Evolutionary conservation across 495 filamentous ascomycete genomes (phyloP), one percentile per base, ranked within the genome.

Genomic region (Annulohypoxylon maeteangense): DNA sequence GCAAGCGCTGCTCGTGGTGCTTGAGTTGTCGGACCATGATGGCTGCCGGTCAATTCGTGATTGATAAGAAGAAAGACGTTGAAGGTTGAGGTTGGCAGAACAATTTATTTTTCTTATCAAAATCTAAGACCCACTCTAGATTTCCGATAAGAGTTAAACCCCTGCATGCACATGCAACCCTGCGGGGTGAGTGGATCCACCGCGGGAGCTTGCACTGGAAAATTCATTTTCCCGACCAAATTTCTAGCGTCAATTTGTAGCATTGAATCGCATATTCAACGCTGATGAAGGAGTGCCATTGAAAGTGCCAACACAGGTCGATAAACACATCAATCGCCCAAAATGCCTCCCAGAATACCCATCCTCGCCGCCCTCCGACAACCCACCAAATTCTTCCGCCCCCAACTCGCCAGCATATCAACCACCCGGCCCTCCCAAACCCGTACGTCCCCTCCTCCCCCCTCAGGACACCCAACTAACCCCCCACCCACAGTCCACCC

Each of bases 11-110:
- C 87, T 97, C 95, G 82, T 97, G 93, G 75, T 95, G 87, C 82
- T 97, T 97, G 76, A 98, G 88, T 80, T 95, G 91, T 66, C 95
- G 90, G 72, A 95, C 92, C 93, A 96, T 96, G 29, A 12, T 68
- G 45, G 48, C 65, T 56, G 6, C 23, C 45, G 11, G 56, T 44
- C 29, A 10, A 10, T 38, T 1, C 6, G n/a, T 23, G 44, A 36
- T 16, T 31, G 34, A 16, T 36, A 25, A 66, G 10, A 50, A 66
- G 5, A 27, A 20, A 36, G 62, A 25, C 25, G 47, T 31, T 38
- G 8, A 34, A 63, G 25, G 42, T 62, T 58, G 63, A 67, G 63
- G 70, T 44, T 72, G 47, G 6, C 27, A 29, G 27, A 50, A 59
- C 69, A 64, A 55, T 67, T 67, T 54, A 27, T 51, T 70, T 70